Conservation (phyloP, 768 basidiomycete genomes). For the Trametes sanguinea region DNA sequence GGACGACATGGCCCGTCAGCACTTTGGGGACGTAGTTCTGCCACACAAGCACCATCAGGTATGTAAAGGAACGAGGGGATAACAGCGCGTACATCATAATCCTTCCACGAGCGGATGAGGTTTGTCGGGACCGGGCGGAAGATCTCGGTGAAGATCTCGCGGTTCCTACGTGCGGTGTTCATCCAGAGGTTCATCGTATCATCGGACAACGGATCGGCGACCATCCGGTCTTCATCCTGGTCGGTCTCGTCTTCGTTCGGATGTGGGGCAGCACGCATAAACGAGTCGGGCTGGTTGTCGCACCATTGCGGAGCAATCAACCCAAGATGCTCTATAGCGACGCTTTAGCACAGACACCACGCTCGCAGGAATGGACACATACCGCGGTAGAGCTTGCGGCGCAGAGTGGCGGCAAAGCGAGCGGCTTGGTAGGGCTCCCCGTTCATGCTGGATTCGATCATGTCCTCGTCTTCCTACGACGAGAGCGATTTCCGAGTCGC, state of each 20-base stretch:
- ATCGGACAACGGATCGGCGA: conserved; percentile 80
- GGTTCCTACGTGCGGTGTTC: conserved; percentile 74
- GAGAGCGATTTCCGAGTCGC: conserved; percentile 92
- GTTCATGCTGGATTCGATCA: conserved; percentile 76
- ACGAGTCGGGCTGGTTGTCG: conserved; percentile 46
- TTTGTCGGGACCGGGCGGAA: conserved; percentile 89
- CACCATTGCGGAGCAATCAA: conserved; percentile 75
- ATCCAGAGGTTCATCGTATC: conserved; percentile 60
- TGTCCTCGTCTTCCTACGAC: conserved; percentile 88
- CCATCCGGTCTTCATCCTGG: conserved; percentile 58
- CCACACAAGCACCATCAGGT: background rate
- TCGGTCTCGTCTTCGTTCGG: conserved; percentile 68
- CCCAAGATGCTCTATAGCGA: conserved; percentile 74
- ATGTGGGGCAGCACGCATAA: conserved; percentile 80
- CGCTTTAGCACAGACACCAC: background rate
- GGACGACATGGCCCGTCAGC: conserved; percentile 80
- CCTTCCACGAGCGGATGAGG: conserved; percentile 73
- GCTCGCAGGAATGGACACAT: background rate
- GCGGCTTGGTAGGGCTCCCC: conserved; percentile 70
- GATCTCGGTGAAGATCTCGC: conserved; percentile 82
- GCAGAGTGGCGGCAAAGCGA: conserved; percentile 81
- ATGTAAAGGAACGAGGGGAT: background rate
- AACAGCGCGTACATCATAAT: conserved; percentile 63
- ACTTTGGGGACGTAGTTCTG: conserved; percentile 76
- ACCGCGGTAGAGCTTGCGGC: conserved; percentile 85